phyloP scores from a whole-genome alignment of 2,329 filamentous ascomycete species.

The Trematosphaeria pertusa region DNA sequence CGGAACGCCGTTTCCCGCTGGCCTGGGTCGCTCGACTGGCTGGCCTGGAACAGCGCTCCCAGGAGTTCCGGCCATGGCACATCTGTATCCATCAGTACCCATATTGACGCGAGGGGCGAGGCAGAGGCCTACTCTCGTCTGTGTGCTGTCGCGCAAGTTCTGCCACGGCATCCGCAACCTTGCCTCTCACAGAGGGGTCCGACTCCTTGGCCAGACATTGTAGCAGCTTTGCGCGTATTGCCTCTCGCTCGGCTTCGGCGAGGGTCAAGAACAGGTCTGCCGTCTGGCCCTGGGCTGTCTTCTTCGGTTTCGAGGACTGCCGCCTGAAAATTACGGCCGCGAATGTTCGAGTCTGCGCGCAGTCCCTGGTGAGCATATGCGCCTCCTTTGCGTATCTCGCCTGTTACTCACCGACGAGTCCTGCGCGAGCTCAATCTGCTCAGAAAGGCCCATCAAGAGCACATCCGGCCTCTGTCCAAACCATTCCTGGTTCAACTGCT shows the following conservation, averaged over 20 bases:
- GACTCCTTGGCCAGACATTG: conserved; percentile 77
- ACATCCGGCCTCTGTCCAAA: conserved; percentile 80
- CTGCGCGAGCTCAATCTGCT: conserved; percentile 83
- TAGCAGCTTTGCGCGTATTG: conserved; percentile 84
- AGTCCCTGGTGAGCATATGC: not conserved
- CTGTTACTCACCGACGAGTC: conserved; percentile 69
- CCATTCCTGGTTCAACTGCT: conserved; percentile 91
- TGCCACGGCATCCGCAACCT: conserved; percentile 96
- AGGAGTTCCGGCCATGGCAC: conserved; percentile 91
- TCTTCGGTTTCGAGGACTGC: conserved; percentile 88
- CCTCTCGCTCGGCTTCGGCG: conserved; percentile 72
- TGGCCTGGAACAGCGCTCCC: conserved; percentile 84
- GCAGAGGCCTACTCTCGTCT: conserved; percentile 74
- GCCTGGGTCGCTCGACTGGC: conserved; percentile 81
- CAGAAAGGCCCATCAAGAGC: conserved; percentile 89
- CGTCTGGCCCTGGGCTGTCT: conserved; percentile 70
- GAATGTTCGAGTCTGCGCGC: conserved; percentile 79
- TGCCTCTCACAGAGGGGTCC: conserved; percentile 81
- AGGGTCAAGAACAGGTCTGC: conserved; percentile 88
- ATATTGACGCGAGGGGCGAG: not conserved
- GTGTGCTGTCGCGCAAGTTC: conserved; percentile 95
- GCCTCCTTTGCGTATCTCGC: not conserved
- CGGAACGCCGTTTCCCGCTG: conserved; percentile 93
- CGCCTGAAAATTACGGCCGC: conserved; percentile 92
- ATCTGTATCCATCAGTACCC: conserved; percentile 57